Evolutionary conservation across 1,284 basidiomycete genomes (phyloP), one percentile per base, ranked within the genome.

Genomic region (Fomitopsis betulina): DNA sequence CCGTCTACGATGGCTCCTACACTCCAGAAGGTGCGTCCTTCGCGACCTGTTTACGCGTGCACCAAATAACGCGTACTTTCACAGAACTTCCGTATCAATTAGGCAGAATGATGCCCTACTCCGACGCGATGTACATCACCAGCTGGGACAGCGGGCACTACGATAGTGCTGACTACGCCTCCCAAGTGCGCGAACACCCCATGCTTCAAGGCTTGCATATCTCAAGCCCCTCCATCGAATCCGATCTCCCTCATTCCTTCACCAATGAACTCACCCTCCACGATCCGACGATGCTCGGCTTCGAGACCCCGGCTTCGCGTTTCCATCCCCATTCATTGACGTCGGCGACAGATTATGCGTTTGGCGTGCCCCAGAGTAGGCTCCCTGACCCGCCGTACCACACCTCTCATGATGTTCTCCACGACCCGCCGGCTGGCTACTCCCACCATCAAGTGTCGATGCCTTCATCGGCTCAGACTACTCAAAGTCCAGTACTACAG

Each of bases 1-100:
- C 87, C 66, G 79, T 82, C 59, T 85, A 72, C 72, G 79, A 78
- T 63, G 71, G 77, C 40, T 73, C 77, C 40, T 84, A 81, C 70
- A 73, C 76, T 66, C 73, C 77, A 62, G 68, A 71, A 59, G 68
- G 75, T 75, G 67, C 62, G 73, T 70, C 51, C 65, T 57, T 58
- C 58, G 60, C 63, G 63, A 63, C 64, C 65, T 56, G 42, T 62
- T 58, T 39, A 40, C 42, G 53, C 54, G 19, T 21, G n/a, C 32
- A 13, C 53, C 59, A 56, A 53, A 57, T 60, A 51, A 59, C 60
- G 62, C 70, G 70, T 71, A 73, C 1, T 51, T 32, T 9, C 35
- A 7, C 27, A 55, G 53, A 55, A 45, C 39, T 55, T 35, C 53
- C 53, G 2, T 42, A 40, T 30, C 42, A 30, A 15, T 27, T 55